These are phyloP conservation scores for Sergeia podlipaevii DNA, from an alignment of 208 protist genomes.

Conservation along the genomic window DNA sequence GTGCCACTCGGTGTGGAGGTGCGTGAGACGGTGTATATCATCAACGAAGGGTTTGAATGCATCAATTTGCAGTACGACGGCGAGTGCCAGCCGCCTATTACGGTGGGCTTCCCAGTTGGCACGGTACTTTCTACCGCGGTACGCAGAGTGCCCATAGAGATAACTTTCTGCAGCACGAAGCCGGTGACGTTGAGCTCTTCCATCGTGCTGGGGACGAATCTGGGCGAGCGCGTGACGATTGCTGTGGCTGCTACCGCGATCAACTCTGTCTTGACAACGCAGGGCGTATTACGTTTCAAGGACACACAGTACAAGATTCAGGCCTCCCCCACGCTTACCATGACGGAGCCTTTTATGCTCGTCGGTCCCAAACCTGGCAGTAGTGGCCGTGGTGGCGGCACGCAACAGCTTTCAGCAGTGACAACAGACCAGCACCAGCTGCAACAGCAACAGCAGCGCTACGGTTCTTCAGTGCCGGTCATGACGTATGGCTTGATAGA, in stretches of 20 bases:
- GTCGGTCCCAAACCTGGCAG: constrained; percentile 5
- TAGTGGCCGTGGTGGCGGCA: background rate
- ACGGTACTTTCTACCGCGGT: constrained; percentile 15
- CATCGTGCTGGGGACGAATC: constrained; percentile 81
- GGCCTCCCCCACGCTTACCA: background rate
- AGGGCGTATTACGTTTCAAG: constrained; percentile 3
- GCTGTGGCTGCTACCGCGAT: constrained; percentile 77
- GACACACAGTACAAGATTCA: background rate
- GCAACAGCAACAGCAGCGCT: background rate
- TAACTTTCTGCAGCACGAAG: constrained; percentile 65
- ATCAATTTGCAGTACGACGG: constrained; percentile 83
- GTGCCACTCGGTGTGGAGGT: constrained; percentile 81
- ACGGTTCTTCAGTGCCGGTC: background rate
- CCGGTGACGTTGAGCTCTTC: constrained; percentile 83
- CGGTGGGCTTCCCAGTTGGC: constrained; percentile 79
- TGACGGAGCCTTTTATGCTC: constrained; percentile 23
- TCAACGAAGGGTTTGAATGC: constrained; percentile 93
- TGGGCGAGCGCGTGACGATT: constrained; percentile 68
- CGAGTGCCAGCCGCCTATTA: constrained; percentile 49
- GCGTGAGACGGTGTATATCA: constrained; percentile 63
- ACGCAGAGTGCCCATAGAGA: constrained; percentile 36
- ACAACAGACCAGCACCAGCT: background rate
- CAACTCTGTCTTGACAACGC: constrained; percentile 86
- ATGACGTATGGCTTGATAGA: constrained; percentile 11
- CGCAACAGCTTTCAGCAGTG: background rate